These are phyloP conservation scores for Abrus precatorius DNA, from an alignment of 306 rosid species.

Conservation along the genomic window DNA sequence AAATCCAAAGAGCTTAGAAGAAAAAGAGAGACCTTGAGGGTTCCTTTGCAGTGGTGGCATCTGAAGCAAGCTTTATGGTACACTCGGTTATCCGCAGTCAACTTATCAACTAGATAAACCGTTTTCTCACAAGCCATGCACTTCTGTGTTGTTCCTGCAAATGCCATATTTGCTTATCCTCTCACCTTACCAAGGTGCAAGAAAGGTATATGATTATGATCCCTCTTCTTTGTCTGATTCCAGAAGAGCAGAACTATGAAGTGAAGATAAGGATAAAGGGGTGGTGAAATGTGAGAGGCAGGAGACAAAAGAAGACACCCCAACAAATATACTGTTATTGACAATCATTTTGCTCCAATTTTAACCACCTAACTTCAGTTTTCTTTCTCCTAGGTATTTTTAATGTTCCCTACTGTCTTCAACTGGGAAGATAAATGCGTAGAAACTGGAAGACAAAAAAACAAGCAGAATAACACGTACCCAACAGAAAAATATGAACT, in stretches of 20 bases:
- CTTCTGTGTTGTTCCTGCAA: conserved; percentile 95
- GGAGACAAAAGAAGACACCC: conserved; percentile 56
- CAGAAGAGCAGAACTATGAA: conserved; percentile 21
- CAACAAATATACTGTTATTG: conserved; percentile 52
- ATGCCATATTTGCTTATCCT: conserved; percentile 62
- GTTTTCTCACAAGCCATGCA: conserved; percentile 97
- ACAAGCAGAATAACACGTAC: conserved; percentile 17
- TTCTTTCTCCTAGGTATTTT: conserved; percentile 33
- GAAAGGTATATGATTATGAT: conserved; percentile 8
- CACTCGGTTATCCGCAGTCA: conserved; percentile 86
- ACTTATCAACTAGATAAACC: conserved; percentile 85
- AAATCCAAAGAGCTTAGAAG: neutral
- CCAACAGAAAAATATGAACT: neutral
- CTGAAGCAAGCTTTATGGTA: conserved; percentile 91
- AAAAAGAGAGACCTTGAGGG: conserved; percentile 75
- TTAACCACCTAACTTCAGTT: conserved; percentile 61
- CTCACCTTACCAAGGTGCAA: conserved; percentile 22
- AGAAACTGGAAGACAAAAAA: neutral
- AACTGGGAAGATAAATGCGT: conserved; percentile 29
- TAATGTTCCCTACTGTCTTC: neutral
- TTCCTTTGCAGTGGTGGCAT: conserved; percentile 96
- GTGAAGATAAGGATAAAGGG: conserved; percentile 50
- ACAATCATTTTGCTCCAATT: conserved; percentile 67
- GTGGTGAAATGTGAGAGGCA: conserved; percentile 39
- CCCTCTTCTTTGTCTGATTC: neutral